Conservation (phyloP, 129 eudicot genomes). For the Logfia minima region DNA sequence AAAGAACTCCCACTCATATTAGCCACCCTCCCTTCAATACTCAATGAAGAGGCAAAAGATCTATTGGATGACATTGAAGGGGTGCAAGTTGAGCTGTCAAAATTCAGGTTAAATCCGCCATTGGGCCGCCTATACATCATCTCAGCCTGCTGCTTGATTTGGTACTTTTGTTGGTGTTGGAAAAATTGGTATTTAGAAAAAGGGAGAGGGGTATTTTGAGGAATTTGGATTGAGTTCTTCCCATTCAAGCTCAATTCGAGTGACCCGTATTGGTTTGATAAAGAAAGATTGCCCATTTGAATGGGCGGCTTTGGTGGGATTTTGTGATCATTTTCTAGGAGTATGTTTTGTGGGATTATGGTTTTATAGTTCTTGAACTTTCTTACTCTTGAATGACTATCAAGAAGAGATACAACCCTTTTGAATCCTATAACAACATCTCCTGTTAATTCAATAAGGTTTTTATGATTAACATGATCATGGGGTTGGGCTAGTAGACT, state of each 20-base stretch:
- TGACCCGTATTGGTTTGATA: conserved; percentile 24
- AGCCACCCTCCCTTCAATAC: conserved; percentile 85
- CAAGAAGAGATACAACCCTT: conserved; percentile 63
- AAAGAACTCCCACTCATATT: conserved; percentile 53
- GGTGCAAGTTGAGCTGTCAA: conserved; percentile 58
- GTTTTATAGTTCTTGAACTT: conserved; percentile 42
- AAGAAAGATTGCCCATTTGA: conserved; percentile 45
- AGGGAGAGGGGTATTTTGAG: conserved; percentile 35
- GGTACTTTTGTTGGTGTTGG: conserved; percentile 56
- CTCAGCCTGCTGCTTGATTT: conserved; percentile 58
- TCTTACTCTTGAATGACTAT: conserved; percentile 69
- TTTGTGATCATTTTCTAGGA: conserved; percentile 48
- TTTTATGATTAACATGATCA: conserved; percentile 46
- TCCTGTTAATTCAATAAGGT: conserved; percentile 52
- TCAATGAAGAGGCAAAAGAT: conserved; percentile 77
- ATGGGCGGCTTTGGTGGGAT: conserved; percentile 41
- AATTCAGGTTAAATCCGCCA: conserved; percentile 62
- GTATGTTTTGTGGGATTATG: conserved; percentile 45
- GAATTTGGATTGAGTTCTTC: conserved; percentile 38
- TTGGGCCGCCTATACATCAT: conserved; percentile 50
- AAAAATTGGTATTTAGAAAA: conserved; percentile 34
- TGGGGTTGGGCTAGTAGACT: conserved; percentile 55
- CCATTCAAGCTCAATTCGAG: not conserved
- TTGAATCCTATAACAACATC: conserved; percentile 65
- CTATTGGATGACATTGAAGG: conserved; percentile 79